Percentiles rank a stretch among this genome's conserved stretches.
Evolutionary conservation across 2,329 filamentous ascomycete genomes (phyloP).

Genomic region (Knufia petricola): DNA sequence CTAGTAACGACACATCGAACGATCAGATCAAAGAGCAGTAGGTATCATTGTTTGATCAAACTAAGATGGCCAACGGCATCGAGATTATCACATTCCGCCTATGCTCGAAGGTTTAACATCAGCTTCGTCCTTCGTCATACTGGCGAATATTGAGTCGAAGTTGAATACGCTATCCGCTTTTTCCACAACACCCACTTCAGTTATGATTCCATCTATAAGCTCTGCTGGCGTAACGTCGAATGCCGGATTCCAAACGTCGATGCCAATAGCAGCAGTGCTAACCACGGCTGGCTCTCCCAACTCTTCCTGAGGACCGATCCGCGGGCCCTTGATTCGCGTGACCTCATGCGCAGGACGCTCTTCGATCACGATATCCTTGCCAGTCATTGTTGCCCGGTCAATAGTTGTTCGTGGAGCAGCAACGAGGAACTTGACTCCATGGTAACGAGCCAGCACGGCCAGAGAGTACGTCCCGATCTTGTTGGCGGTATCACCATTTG

Average conservation of each 20-base stretch:
- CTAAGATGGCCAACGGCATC: too few species aligned
- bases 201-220: slow-evolving; percentile 88
- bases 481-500: slow-evolving; percentile 96
- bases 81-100: slow-evolving; percentile 3
- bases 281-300: slow-evolving; percentile 60
- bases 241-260: slow-evolving; percentile 89
- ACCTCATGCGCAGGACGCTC: slow-evolving; percentile 74
- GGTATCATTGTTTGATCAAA: too few species aligned
- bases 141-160: slow-evolving; percentile 36
- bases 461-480: slow-evolving; percentile 95
- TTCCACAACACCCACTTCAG: slow-evolving; percentile 77
- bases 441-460: slow-evolving; percentile 78
- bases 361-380: slow-evolving; percentile 78
- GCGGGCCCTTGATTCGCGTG: slow-evolving; percentile 71
- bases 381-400: slow-evolving; percentile 69
- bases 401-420: slow-evolving; percentile 92
- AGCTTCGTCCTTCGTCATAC: not conserved
- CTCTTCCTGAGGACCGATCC: slow-evolving; percentile 52
- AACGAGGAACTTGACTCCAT: slow-evolving; percentile 88
- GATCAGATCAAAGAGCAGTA: not conserved
- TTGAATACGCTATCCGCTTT: slow-evolving; percentile 71
- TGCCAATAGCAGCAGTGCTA: slow-evolving; percentile 65
- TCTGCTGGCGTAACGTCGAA: slow-evolving; percentile 89
- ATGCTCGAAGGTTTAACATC: not conserved
- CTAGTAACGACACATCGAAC: not conserved